Percentiles rank a stretch among this genome's conserved stretches.
phyloP scores from a whole-genome alignment of 2,329 filamentous ascomycete genomes.

The Clonostachys rosea region DNA sequence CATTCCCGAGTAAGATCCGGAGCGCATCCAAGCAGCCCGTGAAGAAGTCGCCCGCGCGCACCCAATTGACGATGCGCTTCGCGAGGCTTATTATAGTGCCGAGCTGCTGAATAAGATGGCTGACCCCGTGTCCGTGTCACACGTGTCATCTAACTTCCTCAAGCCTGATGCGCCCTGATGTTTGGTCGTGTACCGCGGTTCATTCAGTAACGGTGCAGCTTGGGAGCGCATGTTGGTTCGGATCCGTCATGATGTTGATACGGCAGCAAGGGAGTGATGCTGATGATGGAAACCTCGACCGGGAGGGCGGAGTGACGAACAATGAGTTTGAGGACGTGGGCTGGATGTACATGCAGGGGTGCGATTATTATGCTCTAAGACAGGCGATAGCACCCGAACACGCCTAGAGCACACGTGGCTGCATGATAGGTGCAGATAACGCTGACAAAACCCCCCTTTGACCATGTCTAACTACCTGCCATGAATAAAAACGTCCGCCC shows the following conservation, averaged over 20 bases:
- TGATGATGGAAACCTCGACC: background rate
- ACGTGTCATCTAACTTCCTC: too few species aligned
- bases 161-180: background rate
- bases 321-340: constrained; percentile 5
- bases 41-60: background rate
- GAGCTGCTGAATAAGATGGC: background rate
- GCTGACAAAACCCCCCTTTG: too few species aligned
- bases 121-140: too few species aligned
- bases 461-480: too few species aligned
- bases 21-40: background rate
- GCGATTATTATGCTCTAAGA: background rate
- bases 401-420: too few species aligned
- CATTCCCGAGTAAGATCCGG: background rate
- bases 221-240: constrained; percentile 1
- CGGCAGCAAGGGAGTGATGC: background rate
- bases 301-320: constrained; percentile 3
- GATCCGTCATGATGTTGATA: constrained; percentile 1
- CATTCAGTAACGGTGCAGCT: constrained; percentile 1
- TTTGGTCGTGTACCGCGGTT: constrained; percentile 2
- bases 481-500: too few species aligned
- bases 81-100: background rate
- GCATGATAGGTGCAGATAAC: too few species aligned
- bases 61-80: background rate
- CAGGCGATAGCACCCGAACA: too few species aligned
- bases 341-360: constrained; percentile 4